phyloP scores from a whole-genome alignment of 2,329 filamentous ascomycete genomes.

The Arthroderma sp. region DNA sequence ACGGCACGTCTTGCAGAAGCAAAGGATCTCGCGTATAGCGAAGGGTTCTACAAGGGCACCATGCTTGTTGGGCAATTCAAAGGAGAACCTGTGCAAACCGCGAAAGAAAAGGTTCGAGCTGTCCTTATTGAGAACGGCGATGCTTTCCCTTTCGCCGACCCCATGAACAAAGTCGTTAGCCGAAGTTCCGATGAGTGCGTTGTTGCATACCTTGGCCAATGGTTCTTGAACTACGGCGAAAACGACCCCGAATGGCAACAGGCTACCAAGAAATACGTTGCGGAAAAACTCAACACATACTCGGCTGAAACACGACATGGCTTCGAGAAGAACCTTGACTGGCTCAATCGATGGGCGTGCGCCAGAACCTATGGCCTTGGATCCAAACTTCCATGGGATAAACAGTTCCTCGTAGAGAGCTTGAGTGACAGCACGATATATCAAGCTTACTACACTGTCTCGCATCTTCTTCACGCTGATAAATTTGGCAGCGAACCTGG shows the following conservation, averaged over 20 bases:
- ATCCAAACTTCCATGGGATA: constrained; percentile 89
- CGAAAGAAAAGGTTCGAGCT: constrained; percentile 72
- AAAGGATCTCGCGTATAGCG: constrained; percentile 93
- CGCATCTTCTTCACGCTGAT: constrained; percentile 61
- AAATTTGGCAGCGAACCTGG: constrained; percentile 68
- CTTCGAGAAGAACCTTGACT: constrained; percentile 75
- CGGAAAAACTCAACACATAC: constrained; percentile 65
- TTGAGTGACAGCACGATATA: constrained; percentile 89
- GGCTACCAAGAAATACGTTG: constrained; percentile 58
- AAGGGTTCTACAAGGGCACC: constrained; percentile 89
- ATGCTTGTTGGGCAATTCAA: constrained; percentile 81
- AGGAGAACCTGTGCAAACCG: constrained; percentile 72
- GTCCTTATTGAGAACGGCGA: constrained; percentile 62
- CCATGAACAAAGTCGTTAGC: constrained; percentile 76
- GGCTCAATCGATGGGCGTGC: constrained; percentile 94
- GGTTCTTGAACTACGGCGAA: constrained; percentile 95
- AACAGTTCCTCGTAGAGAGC: constrained; percentile 78
- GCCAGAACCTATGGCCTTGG: constrained; percentile 83
- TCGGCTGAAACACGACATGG: constrained; percentile 61
- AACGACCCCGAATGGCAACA: constrained; percentile 67
- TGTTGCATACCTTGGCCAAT: constrained; percentile 85
- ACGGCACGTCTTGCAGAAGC: constrained; percentile 79
- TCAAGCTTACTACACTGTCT: constrained; percentile 49
- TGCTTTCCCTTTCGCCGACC: constrained; percentile 88
- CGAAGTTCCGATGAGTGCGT: constrained; percentile 88